phyloP scores from a whole-genome alignment of 495 filamentous ascomycete species.

The Aspergillus haitiensis region DNA sequence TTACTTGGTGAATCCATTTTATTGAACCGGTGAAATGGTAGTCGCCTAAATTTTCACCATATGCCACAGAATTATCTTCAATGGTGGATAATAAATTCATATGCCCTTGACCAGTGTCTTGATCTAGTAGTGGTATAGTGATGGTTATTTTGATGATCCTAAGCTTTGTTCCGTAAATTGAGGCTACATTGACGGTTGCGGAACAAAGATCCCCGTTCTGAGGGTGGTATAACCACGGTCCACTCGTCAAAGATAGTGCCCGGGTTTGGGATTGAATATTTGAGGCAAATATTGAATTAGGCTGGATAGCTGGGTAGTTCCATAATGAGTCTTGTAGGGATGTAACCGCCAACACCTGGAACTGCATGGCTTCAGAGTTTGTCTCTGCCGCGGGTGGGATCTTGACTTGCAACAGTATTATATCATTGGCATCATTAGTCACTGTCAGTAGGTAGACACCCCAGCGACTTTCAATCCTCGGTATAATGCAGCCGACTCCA shows the following conservation, averaged over 20 bases:
- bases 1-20: conserved; percentile 37
- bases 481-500: conserved; percentile 6
- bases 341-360: conserved; percentile 31
- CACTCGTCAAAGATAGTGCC: conserved; percentile 33
- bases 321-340: conserved; percentile 18
- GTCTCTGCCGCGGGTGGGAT: conserved; percentile 7
- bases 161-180: conserved; percentile 33
- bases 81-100: conserved; percentile 7
- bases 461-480: conserved; percentile 39
- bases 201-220: conserved; percentile 10
- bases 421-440: conserved; percentile 46
- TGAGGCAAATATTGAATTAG: conserved; percentile 33
- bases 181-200: conserved; percentile 31
- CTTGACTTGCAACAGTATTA: conserved; percentile 33
- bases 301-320: conserved; percentile 20
- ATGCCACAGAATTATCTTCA: conserved; percentile 22
- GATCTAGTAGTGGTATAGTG: conserved; percentile 12
- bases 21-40: conserved; percentile 39
- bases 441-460: conserved; percentile 40
- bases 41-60: conserved; percentile 6
- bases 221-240: conserved; percentile 37
- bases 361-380: conserved; percentile 16
- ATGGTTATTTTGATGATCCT: conserved; percentile 32
- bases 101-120: conserved; percentile 12
- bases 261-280: conserved; percentile 28